Conservation (phyloP, 352 stramenopile species). For the Phytopythium helicoides region DNA sequence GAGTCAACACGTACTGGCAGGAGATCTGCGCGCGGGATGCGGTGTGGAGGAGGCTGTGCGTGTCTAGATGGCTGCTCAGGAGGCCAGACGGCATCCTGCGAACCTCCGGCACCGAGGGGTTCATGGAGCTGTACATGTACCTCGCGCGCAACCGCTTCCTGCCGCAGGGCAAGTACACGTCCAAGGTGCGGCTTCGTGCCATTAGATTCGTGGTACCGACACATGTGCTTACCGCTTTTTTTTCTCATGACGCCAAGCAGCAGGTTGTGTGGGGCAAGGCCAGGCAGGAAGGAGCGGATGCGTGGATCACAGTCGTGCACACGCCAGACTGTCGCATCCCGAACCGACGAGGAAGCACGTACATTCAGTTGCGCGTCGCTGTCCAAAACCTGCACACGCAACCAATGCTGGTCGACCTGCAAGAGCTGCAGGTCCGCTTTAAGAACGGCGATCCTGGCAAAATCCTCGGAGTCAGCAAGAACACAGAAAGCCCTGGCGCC, state of each 20-base stretch:
- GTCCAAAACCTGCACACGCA: slow-evolving; percentile 65
- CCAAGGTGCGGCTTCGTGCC: slow-evolving; percentile 30
- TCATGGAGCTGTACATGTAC: slow-evolving; percentile 59
- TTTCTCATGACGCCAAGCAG: slow-evolving; percentile 18
- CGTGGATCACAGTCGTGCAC: slow-evolving; percentile 74
- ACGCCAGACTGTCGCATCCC: slow-evolving; percentile 62
- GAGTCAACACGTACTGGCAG: slow-evolving; percentile 56
- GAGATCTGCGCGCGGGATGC: slow-evolving; percentile 41
- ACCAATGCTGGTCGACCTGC: slow-evolving; percentile 53
- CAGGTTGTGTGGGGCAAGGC: slow-evolving; percentile 70
- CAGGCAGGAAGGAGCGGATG: slow-evolving; percentile 59
- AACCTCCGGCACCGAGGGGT: slow-evolving; percentile 44
- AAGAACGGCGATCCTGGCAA: slow-evolving; percentile 56
- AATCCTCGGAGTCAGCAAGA: slow-evolving; percentile 31
- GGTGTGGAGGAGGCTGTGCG: slow-evolving; percentile 51
- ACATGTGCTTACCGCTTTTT: too few species aligned
- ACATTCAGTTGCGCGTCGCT: slow-evolving; percentile 65
- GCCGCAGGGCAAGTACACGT: slow-evolving; percentile 63
- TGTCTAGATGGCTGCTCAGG: slow-evolving; percentile 46
- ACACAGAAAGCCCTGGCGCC: neutral
- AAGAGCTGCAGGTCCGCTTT: slow-evolving; percentile 64
- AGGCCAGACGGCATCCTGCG: slow-evolving; percentile 41
- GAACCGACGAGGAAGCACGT: slow-evolving; percentile 19
- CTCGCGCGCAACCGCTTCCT: slow-evolving; percentile 54
- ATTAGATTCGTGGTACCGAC: too few species aligned